A percentile compares a stretch with the other conserved stretches of the same genome.
phyloP scores from a whole-genome alignment of 768 basidiomycete species.

The Amyloporia xantha region DNA sequence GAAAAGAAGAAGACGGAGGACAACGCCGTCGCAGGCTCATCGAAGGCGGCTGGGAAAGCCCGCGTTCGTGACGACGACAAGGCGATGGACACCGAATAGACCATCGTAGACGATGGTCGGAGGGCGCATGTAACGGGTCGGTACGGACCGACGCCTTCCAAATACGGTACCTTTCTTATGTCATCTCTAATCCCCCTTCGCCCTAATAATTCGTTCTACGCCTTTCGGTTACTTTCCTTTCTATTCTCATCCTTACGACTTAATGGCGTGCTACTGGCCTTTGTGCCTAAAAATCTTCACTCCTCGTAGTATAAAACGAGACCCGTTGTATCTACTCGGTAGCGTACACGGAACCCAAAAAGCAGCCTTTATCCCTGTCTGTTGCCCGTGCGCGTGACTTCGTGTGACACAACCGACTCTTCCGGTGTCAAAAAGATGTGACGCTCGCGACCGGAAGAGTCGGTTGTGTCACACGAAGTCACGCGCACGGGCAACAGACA shows the following conservation, averaged over 20 bases:
- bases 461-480: too few relatives aligned
- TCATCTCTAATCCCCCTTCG: too few relatives aligned
- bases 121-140: slow-evolving; percentile 2
- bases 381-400: background rate
- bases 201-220: too few relatives aligned
- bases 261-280: background rate
- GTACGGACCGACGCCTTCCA: background rate
- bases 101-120: slow-evolving; percentile 2
- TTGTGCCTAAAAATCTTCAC: background rate
- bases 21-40: background rate
- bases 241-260: background rate
- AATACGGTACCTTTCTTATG: too few relatives aligned
- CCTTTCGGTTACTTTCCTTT: background rate
- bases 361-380: background rate
- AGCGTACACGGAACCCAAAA: background rate
- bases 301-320: background rate
- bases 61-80: background rate
- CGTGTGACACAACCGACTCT: background rate
- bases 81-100: background rate
- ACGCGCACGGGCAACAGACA: too few relatives aligned
- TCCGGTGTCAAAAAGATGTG: too few relatives aligned
- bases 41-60: background rate
- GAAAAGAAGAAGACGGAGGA: background rate
- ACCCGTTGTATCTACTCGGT: background rate
- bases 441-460: too few relatives aligned